Evolutionary conservation across 73 alveolate species (phyloP).

Genomic region (Uronychia setigera): DNA sequence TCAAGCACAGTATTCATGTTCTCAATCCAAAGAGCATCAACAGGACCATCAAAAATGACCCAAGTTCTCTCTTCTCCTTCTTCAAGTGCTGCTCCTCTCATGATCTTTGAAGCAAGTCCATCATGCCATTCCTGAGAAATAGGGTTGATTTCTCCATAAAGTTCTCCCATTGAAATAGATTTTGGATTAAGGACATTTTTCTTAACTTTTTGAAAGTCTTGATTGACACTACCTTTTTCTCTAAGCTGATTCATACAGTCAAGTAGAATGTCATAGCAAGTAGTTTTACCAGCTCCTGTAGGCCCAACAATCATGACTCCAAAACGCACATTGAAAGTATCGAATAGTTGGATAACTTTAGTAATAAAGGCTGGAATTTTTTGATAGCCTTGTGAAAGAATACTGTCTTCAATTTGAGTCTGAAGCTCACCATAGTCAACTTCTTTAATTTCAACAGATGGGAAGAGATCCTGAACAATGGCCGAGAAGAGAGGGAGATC

Average conservation of each 20-base stretch:
- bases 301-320: constrained; percentile 98
- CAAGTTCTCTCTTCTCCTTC: constrained; percentile 93
- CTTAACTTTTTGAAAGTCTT: constrained; percentile 80
- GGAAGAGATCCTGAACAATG: constrained; percentile 87
- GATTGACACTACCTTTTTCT: constrained; percentile 80
- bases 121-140: constrained; percentile 95
- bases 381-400: constrained; percentile 68
- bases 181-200: constrained; percentile 94
- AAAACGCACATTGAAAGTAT: constrained; percentile 95
- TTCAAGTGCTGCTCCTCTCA: constrained; percentile 96
- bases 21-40: constrained; percentile 99
- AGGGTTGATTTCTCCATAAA: constrained; percentile 95
- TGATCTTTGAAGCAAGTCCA: constrained; percentile 94
- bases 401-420: no score
- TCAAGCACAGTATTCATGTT: constrained; percentile 99
- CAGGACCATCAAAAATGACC: constrained; percentile 99
- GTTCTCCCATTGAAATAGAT: constrained; percentile 94
- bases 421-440: constrained; percentile 70
- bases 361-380: constrained; percentile 84
- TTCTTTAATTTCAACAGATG: constrained; percentile 75
- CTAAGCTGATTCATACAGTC: constrained; percentile 88
- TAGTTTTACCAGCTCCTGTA: constrained; percentile 96
- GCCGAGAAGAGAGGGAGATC: constrained; percentile 88
- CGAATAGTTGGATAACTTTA: constrained; percentile 90
- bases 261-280: constrained; percentile 87